phyloP scores from a whole-genome alignment of 2,329 filamentous ascomycete species.

The Paraconiothyrium sp. region DNA sequence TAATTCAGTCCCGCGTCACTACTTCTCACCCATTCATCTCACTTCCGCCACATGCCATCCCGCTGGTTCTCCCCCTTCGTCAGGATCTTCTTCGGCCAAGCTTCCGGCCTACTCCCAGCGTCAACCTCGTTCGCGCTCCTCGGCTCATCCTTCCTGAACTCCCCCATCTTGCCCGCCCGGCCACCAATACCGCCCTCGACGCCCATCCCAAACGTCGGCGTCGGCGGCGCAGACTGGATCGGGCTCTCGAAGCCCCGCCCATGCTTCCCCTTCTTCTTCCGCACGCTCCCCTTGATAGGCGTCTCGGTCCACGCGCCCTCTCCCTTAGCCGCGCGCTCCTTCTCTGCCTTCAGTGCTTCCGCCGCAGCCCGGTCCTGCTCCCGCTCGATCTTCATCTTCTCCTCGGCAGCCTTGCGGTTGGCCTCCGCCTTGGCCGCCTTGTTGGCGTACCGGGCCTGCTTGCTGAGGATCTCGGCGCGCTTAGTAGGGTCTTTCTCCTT shows the following conservation, averaged over 20 bases:
- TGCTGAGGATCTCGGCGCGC: background rate
- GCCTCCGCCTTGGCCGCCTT: background rate
- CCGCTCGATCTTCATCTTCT: background rate
- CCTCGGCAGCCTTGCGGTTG: background rate
- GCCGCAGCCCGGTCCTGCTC: background rate
- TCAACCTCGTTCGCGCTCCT: constrained; percentile 1
- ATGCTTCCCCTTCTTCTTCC: background rate
- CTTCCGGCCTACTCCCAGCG: background rate
- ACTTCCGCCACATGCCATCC: background rate
- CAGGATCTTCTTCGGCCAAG: constrained; percentile 4
- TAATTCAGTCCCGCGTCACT: background rate
- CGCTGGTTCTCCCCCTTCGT: background rate
- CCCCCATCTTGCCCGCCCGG: background rate
- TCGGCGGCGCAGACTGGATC: background rate
- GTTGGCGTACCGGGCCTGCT: no score
- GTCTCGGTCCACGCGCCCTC: background rate
- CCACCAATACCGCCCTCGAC: background rate
- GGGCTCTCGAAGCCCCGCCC: background rate
- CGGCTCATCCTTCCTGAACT: constrained; percentile 7
- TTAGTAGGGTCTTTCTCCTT: background rate
- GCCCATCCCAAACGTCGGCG: background rate
- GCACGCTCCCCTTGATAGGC: background rate
- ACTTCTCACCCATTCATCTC: background rate
- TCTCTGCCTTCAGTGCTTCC: background rate
- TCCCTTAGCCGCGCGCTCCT: background rate